Base-by-base conservation (phyloP, 495 filamentous ascomycete genomes). In the Aspergillus bertholletiae region DNA sequence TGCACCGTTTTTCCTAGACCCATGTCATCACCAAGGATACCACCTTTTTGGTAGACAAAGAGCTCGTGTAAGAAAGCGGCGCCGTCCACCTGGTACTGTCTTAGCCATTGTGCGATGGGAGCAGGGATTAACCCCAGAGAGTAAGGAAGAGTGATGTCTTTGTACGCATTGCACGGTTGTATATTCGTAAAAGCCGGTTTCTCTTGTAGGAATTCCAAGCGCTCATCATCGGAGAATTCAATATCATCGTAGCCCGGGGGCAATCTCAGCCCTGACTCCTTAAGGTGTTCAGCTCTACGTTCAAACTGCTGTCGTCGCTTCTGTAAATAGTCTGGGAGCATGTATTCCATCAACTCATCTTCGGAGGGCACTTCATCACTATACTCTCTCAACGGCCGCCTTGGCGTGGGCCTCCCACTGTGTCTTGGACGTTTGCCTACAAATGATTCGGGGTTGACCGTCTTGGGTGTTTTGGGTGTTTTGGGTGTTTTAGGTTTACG, bases 1-100 rank as follows among this genome's bases (percentile, higher is more conserved):
- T 98, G 94, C 13, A 98, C 89, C 0, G 94, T 98, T 69, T 98
- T 98, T 0, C 94, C 94, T 27, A 98, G 71, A 28, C 94, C 94
- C 94, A 98, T 98, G 64, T 98, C 94, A 68, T 98, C 94, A 1
- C 95, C 85, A 2, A 98, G 77, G 21, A 98, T 88, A 5, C 89
- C 92, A 4, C 95, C 94, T 53, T 86, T 89, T 56, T 97, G 95
- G 61, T 90, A 94, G 17, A 97, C 88, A 62, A 98, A 98, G 27
- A 87, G 74, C 55, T 90, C 81, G 67, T 98, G 95, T 7, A 98
- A 74, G 64, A 97, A 97, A 17, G 80, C 83, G 8, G 84, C 90
- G 22, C 94, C 94, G 30, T 89, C 79, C 3, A 97, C 77, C 68
- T 98, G 94, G 64, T 98, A 98, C 53, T 89, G 87, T 26, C 94